Base-by-base conservation (phyloP, 441 rosid species). In the Iberis amara region DNA sequence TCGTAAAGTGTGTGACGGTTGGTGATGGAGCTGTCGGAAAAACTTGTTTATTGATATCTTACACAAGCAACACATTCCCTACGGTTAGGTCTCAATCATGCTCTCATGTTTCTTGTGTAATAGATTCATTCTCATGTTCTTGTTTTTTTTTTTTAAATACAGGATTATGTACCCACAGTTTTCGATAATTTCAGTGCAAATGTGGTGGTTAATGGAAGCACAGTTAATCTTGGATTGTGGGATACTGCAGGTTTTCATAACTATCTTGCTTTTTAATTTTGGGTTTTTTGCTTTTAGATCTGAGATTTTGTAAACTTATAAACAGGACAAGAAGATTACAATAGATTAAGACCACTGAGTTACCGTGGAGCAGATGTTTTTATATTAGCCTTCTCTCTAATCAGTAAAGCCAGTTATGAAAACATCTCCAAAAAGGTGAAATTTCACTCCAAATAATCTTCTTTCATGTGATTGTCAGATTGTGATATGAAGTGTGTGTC, bases 181-280 rank as follows among this genome's bases (percentile, higher is more conserved):
- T 82, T 82, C 38, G 89, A 82, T 35, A 82, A 82, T 64, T 79
- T 79, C 80, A 79, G 89, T 65, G 86, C 89, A 39, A 77, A 82
- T 62, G 89, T 79, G 50, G 83, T 74, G 47, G 89, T 77, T 32
- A 83, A 79, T 42, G 86, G 89, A 15, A 66, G 73, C 57, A 77
- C 75, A 8, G 82, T 77, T 7, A 80, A 83, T 62, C 64, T 77
- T 59, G 85, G 86, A 47, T 47, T 80, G 36, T 79, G 85, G 85
- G 85, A 82, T 48, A 82, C 89, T 7, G 89, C 89, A 44, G 89
- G 89, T 81, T 31, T 26, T 8, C 11, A 0, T 47, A 2, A 3
- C 23, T 8, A 13, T 52, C 28, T 35, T 35, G 1, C n/a, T 59
- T n/a, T 36, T 28, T 1, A 18, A 18, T 21, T 31, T 62, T 39